Evolutionary conservation across 106 monocot species (phyloP).

Genomic region (Allium sativum): DNA sequence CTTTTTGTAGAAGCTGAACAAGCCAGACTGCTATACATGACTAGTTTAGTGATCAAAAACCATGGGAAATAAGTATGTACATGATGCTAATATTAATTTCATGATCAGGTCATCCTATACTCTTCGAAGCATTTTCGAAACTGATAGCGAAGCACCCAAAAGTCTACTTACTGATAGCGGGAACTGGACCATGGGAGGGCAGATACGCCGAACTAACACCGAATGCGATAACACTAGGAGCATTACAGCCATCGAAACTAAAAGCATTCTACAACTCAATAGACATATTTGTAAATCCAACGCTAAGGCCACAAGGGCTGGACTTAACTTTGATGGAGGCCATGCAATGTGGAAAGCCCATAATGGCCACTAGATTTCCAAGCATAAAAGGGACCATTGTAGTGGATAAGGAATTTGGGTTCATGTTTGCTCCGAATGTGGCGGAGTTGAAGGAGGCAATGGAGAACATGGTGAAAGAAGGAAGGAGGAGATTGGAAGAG

Average conservation of each 20-base stretch:
- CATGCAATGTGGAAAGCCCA: constrained; percentile 88
- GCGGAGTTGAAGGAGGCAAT: constrained; percentile 41
- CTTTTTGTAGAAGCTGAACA: too few relatives aligned
- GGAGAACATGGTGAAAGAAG: constrained; percentile 61
- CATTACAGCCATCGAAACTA: constrained; percentile 52
- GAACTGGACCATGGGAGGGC: constrained; percentile 79
- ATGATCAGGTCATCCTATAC: constrained; percentile 48
- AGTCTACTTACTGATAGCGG: constrained; percentile 67
- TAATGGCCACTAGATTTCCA: constrained; percentile 77
- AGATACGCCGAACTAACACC: constrained; percentile 36
- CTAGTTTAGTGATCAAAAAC: background rate
- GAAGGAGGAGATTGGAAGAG: constrained; percentile 35
- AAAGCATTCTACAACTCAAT: constrained; percentile 85
- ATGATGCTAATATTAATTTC: background rate
- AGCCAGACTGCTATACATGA: too few relatives aligned
- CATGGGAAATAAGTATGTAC: background rate
- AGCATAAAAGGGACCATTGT: constrained; percentile 83
- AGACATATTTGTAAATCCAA: constrained; percentile 94
- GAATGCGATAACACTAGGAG: constrained; percentile 46
- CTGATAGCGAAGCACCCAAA: constrained; percentile 21
- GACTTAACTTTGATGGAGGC: constrained; percentile 97
- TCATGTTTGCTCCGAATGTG: constrained; percentile 78
- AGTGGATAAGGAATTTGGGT: constrained; percentile 74
- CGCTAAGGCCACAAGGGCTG: constrained; percentile 86
- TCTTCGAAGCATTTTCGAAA: constrained; percentile 59